Base-by-base conservation (phyloP, 2,329 filamentous ascomycete genomes). In the Parascedosporium putredinis region DNA sequence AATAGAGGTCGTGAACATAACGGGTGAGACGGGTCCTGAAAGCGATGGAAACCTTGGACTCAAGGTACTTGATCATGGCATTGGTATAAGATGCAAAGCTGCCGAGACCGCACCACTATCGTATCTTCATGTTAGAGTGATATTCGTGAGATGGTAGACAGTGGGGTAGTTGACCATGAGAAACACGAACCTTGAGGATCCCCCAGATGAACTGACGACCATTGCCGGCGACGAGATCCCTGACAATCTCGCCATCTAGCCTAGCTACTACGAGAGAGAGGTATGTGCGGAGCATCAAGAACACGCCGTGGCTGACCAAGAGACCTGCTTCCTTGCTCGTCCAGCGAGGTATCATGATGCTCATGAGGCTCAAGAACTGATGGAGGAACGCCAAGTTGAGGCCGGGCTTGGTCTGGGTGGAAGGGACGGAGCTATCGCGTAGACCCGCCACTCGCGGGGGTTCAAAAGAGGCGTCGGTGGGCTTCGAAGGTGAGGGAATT, bases 41-140 rank as follows among this genome's bases (percentile, higher is more conserved):
- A 29, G 94, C 91, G 56, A 98, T 98, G 5, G 91, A 95, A 49
- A 98, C 89, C 71, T 98, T 98, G 47, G 88, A 91, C 67, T 98
- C 91, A 54, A 98, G 76, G 68, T 87, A 98, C 67, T 97, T 97
- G 74, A 98, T 98, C 86, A 94, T 96, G 50, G 91, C 89, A 65
- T 98, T 98, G 47, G 91, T 96, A 62, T 98, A 98, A 0, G 91
- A 95, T 7, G 90, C 91, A 55, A 97, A 83, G 2, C 86, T 88
- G 38, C 93, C 93, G 31, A 98, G 83, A 3, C 91, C 89, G 56
- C 90, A 89, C 93, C 93, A 98, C 74, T 81, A 47, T 46, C n/a
- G n/a, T n/a, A n/a, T n/a, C 42, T n/a, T 22, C 6, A 22, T 29
- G 33, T 29, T 34, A 49, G 24, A 29, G 9, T 12, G 5, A 23